Percentiles rank a stretch among this genome's conserved stretches.
phyloP scores from a whole-genome alignment of 306 rosid species.

The Glycyrrhiza uralensis region DNA sequence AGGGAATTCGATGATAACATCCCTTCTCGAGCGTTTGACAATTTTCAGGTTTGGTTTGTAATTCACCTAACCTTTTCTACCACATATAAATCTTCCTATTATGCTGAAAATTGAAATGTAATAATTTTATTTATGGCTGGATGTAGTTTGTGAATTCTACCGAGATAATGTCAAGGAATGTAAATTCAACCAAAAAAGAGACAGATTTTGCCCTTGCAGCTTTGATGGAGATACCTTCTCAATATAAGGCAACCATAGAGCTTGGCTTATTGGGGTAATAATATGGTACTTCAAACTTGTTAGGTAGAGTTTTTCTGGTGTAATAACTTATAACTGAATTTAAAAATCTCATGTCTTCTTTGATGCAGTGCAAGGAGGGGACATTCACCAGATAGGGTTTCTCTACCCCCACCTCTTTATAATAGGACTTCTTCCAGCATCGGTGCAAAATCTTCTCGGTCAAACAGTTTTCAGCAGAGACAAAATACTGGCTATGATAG shows the following conservation, averaged over 20 bases:
- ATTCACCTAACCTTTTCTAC: neutral
- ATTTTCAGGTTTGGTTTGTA: slow-evolving; percentile 64
- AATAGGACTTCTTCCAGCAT: slow-evolving; percentile 34
- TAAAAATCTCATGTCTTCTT: slow-evolving; percentile 15
- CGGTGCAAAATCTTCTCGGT: slow-evolving; percentile 26
- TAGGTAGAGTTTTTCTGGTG: neutral
- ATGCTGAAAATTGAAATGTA: slow-evolving; percentile 16
- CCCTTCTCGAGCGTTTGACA: slow-evolving; percentile 73
- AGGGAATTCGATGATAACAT: slow-evolving; percentile 75
- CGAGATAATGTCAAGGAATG: slow-evolving; percentile 58
- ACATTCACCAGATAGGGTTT: slow-evolving; percentile 52
- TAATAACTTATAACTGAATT: slow-evolving; percentile 14
- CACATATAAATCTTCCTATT: neutral
- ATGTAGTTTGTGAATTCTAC: slow-evolving; percentile 76
- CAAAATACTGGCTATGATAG: slow-evolving; percentile 19
- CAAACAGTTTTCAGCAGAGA: slow-evolving; percentile 46
- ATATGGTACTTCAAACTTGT: neutral
- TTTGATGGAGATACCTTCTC: slow-evolving; percentile 89
- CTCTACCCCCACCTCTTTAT: slow-evolving; percentile 73
- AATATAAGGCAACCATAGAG: slow-evolving; percentile 75
- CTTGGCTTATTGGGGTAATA: slow-evolving; percentile 69
- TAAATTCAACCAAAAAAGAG: slow-evolving; percentile 43
- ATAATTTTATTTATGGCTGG: slow-evolving; percentile 1
- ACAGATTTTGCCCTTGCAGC: slow-evolving; percentile 70
- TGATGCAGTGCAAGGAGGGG: slow-evolving; percentile 45